Evolutionary conservation across 768 basidiomycete species (phyloP), one percentile per base, ranked within the genome.

Genomic region (Lentinula raphanica): DNA sequence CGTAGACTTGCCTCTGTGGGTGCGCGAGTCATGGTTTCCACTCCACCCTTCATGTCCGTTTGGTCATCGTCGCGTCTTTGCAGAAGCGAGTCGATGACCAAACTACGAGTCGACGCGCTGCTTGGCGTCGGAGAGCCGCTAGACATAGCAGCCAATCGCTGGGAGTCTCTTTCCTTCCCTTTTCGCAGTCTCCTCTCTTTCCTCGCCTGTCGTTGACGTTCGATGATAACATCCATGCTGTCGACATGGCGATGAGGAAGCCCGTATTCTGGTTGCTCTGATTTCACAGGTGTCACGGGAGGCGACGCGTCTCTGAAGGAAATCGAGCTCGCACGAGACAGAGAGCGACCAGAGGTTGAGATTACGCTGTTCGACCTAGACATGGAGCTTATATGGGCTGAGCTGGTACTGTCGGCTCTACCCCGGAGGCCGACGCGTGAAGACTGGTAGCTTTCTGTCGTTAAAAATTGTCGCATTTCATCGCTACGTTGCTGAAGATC

Each of bases 391-490:
- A 66, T 67, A 63, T 72, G 76, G 62, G 61, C 71, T 64, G 67
- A 73, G 59, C 70, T 71, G 63, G 73, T 58, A 60, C 67, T 67
- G 60, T 67, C 65, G 65, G 71, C 58, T 50, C 59, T 65, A 64
- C 73, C 72, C 62, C 68, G 69, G 58, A 72, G 72, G 63, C 74
- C 61, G 66, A 75, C 76, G 72, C 79, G 78, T 70, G 78, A 70
- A 71, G 79, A 69, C 57, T 69, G 68, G 54, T 72, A 67, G 65
- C 74, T 74, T 66, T 84, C 79, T 29, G 82, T 71, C 32, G 82
- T 85, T 63, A 90, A 77, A 74, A 89, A 90, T 64, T 84, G 83
- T 54, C 88, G 86, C 89, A 92, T 91, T 69, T 90, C 82, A 73
- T 86, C 80, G 65, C 85, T 89, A 67, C 83, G 87, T 67, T 81